Percentiles rank a stretch among this genome's conserved stretches.
Conservation (phyloP, 148 eudicot species). For the Cornus controversa region DNA sequence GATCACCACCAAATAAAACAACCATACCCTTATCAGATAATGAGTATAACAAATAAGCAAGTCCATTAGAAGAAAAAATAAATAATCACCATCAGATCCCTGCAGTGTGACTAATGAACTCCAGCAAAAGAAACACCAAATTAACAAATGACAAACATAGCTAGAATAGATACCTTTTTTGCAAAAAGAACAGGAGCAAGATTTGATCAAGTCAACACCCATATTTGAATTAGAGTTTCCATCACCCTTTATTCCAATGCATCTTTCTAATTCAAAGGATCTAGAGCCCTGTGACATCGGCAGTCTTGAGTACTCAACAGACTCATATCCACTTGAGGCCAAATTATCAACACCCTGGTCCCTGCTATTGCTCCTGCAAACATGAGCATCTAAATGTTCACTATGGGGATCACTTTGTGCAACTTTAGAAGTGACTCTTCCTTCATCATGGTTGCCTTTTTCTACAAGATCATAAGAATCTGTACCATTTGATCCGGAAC, state of each 20-base stretch:
- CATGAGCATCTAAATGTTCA: conserved; percentile 23
- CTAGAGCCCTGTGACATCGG: conserved; percentile 37
- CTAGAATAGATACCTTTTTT: conserved; percentile 57
- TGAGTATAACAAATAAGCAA: conserved; percentile 2
- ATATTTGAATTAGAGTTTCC: conserved; percentile 31
- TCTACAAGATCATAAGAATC: conserved; percentile 16
- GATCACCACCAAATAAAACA: conserved; percentile 20
- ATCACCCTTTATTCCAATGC: conserved; percentile 37
- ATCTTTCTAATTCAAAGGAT: conserved; percentile 49
- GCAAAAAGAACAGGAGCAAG: conserved; percentile 86
- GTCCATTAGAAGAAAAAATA: neutral
- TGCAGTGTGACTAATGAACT: neutral
- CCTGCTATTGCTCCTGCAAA: conserved; percentile 21
- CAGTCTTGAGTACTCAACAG: conserved; percentile 33
- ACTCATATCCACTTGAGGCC: conserved; percentile 29
- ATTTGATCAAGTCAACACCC: conserved; percentile 41
- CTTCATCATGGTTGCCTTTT: conserved; percentile 24
- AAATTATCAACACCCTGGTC: conserved; percentile 31
- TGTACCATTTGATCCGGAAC: conserved; percentile 2
- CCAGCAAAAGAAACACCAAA: neutral
- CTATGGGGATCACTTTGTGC: conserved; percentile 20
- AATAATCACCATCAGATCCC: neutral
- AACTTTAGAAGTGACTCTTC: conserved; percentile 16
- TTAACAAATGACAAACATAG: neutral
- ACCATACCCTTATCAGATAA: conserved; percentile 17